Conservation (phyloP, 441 rosid species). For the Adansonia madagascariensis region DNA sequence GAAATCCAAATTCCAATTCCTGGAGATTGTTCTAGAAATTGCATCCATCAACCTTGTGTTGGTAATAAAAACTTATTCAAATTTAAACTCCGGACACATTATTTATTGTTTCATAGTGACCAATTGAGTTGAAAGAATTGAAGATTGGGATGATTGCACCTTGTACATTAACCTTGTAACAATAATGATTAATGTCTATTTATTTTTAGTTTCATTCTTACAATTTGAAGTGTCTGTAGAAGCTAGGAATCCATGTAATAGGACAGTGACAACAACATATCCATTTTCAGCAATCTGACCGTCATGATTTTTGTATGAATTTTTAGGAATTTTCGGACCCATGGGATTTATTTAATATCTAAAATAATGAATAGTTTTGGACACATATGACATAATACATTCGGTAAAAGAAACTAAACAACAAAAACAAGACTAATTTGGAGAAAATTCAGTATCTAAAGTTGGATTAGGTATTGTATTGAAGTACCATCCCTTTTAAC, state of each 20-base stretch:
- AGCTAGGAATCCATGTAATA: too few relatives aligned
- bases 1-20: background rate
- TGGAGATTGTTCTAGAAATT: slow-evolving; percentile 7
- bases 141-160: slow-evolving; percentile 5
- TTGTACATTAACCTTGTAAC: background rate
- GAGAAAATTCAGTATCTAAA: too few relatives aligned
- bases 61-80: slow-evolving; percentile 24
- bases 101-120: slow-evolving; percentile 16
- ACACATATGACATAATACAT: background rate
- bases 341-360: too few relatives aligned
- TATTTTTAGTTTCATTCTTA: too few relatives aligned
- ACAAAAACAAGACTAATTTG: too few relatives aligned
- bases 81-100: background rate
- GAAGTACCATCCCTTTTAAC: too few relatives aligned
- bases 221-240: too few relatives aligned
- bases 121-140: slow-evolving; percentile 32
- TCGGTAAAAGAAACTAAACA: background rate
- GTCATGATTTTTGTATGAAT: too few relatives aligned
- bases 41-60: slow-evolving; percentile 2
- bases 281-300: too few relatives aligned
- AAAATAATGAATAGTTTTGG: background rate
- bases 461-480: background rate
- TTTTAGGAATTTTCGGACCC: too few relatives aligned
- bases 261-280: too few relatives aligned
- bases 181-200: background rate